Percentiles rank a stretch among this genome's conserved stretches.
Conservation (phyloP, 2,329 filamentous ascomycete genomes). For the Hirsutella rhossiliensis region DNA sequence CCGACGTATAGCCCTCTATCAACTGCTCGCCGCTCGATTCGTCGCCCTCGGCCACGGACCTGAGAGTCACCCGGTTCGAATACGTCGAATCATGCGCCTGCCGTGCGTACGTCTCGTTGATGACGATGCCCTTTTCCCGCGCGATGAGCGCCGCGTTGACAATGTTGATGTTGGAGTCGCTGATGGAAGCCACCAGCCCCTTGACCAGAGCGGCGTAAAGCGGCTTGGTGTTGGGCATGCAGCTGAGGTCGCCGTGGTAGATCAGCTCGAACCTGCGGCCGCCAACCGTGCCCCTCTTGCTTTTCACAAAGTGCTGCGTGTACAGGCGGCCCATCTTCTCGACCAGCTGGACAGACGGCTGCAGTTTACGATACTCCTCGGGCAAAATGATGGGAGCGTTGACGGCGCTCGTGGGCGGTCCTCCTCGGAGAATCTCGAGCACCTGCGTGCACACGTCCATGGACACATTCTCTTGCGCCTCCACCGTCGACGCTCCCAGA, state of each 20-base stretch:
- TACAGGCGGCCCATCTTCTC: constrained; percentile 73
- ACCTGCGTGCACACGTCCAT: constrained; percentile 77
- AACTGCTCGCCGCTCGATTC: constrained; percentile 23
- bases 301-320: constrained; percentile 56
- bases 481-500: constrained; percentile 65
- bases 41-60: constrained; percentile 30
- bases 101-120: constrained; percentile 60
- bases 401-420: constrained; percentile 63
- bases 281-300: constrained; percentile 33
- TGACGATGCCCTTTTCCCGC: constrained; percentile 63
- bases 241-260: constrained; percentile 64
- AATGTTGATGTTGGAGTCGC: constrained; percentile 62
- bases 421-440: constrained; percentile 57
- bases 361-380: constrained; percentile 66
- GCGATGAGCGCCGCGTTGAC: constrained; percentile 70
- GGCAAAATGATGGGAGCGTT: constrained; percentile 74
- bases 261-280: constrained; percentile 63
- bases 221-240: constrained; percentile 62
- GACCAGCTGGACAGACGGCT: constrained; percentile 63
- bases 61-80: constrained; percentile 58
- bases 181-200: constrained; percentile 59
- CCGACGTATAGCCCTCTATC: constrained; percentile 56
- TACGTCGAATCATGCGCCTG: constrained; percentile 52
- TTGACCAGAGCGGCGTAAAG: constrained; percentile 71
- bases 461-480: constrained; percentile 76